A percentile compares a stretch with the other conserved stretches of the same genome.
Evolutionary conservation across 2,329 filamentous ascomycete genomes (phyloP).

Genomic region (Alternaria dauci): DNA sequence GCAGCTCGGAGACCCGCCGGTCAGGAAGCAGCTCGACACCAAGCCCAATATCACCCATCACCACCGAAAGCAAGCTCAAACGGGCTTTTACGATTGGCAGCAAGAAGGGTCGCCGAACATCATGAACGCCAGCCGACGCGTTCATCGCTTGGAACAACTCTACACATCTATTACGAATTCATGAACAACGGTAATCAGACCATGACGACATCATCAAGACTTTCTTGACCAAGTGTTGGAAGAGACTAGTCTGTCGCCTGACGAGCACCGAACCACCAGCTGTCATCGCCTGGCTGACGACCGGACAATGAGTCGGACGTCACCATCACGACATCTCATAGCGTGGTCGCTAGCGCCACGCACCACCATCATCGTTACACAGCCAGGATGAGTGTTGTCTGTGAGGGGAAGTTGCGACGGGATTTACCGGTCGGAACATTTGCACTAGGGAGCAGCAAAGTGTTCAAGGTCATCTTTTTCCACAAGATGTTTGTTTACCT

Average conservation of each 20-base stretch:
- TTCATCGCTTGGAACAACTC: not conserved
- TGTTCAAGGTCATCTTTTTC: not conserved
- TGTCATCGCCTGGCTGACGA: slow-evolving; percentile 2
- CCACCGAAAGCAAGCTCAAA: slow-evolving; percentile 39
- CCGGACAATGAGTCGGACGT: slow-evolving; percentile 5
- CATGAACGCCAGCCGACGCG: not conserved
- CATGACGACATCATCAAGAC: slow-evolving; percentile 9
- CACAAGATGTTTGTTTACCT: not conserved
- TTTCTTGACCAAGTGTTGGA: slow-evolving; percentile 45
- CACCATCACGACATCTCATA: slow-evolving; percentile 9
- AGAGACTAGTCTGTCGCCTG: slow-evolving; percentile 24
- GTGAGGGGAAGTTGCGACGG: not conserved
- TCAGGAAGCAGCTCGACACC: slow-evolving; percentile 35
- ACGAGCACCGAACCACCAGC: slow-evolving; percentile 3
- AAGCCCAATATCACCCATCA: slow-evolving; percentile 36
- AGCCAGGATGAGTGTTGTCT: not conserved
- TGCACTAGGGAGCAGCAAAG: not conserved
- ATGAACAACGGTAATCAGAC: slow-evolving; percentile 7
- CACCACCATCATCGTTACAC: not conserved
- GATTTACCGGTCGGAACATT: not conserved
- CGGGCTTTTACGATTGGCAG: slow-evolving; percentile 44
- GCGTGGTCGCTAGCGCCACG: slow-evolving; percentile 1
- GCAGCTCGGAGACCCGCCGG: slow-evolving; percentile 33
- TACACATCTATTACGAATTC: slow-evolving; percentile 3
- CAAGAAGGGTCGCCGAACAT: slow-evolving; percentile 41